Percentiles rank a stretch among this genome's conserved stretches.
phyloP scores from a whole-genome alignment of 2,329 filamentous ascomycete genomes.

The Penicillium sp. region DNA sequence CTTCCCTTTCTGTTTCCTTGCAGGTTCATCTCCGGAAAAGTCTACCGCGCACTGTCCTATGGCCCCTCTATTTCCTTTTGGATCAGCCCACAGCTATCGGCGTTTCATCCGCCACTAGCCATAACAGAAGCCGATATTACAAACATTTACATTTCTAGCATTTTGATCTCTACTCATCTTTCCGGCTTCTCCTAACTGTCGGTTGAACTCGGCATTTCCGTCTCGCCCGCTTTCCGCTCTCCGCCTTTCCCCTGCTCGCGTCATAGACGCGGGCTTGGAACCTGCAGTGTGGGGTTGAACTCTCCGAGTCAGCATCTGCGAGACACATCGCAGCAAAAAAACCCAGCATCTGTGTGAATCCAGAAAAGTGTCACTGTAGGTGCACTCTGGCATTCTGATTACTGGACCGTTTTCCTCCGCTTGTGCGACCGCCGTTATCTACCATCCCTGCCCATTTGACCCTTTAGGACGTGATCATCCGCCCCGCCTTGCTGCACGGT shows the following conservation, averaged over 20 bases:
- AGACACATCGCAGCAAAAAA: background rate
- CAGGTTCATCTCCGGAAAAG: background rate
- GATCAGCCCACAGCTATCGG: background rate
- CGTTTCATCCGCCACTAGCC: background rate
- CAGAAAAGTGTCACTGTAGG: slow-evolving; percentile 1
- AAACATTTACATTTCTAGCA: background rate
- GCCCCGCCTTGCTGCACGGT: slow-evolving; percentile 1
- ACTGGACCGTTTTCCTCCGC: slow-evolving; percentile 8
- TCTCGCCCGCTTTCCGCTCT: slow-evolving; percentile 14
- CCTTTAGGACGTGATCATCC: slow-evolving; percentile 6
- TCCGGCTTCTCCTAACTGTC: background rate
- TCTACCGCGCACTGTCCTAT: slow-evolving; percentile 1
- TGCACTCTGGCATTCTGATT: background rate
- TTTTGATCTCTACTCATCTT: background rate
- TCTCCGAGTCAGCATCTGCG: slow-evolving; percentile 9
- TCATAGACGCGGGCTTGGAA: background rate
- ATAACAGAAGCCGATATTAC: background rate
- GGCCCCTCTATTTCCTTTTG: background rate
- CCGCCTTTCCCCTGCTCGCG: background rate
- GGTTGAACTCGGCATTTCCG: slow-evolving; percentile 14
- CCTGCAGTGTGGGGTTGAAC: slow-evolving; percentile 10
- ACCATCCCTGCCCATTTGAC: slow-evolving; percentile 7
- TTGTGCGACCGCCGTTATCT: slow-evolving; percentile 16
- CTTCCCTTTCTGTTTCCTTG: background rate
- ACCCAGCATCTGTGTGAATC: background rate